Evolutionary conservation across 495 filamentous ascomycete species (phyloP).

Genomic region (Lasiosphaeria hispida): DNA sequence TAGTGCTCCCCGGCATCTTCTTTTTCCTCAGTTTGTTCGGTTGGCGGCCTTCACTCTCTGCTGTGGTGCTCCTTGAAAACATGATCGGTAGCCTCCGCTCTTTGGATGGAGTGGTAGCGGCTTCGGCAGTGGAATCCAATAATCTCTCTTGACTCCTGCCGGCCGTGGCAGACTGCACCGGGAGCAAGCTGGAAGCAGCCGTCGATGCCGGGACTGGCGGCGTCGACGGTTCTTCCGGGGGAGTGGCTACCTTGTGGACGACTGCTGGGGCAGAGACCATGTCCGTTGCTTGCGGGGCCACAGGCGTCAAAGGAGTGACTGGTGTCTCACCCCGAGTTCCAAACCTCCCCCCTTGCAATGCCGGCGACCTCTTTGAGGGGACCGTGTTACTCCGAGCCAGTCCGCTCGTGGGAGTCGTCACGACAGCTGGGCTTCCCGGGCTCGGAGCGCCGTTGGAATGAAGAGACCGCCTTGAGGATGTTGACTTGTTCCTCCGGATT

Average conservation of each 20-base stretch:
- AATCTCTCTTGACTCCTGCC: conserved; percentile 52
- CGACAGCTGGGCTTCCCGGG: conserved; percentile 65
- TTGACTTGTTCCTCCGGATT: conserved; percentile 80
- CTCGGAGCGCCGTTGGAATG: conserved; percentile 67
- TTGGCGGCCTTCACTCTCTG: conserved; percentile 61
- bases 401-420: conserved; percentile 53
- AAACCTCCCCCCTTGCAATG: conserved; percentile 53
- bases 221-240: conserved; percentile 16
- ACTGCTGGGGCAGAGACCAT: conserved; percentile 23
- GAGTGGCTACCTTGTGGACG: conserved; percentile 28
- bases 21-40: conserved; percentile 88
- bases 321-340: conserved; percentile 34
- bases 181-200: conserved; percentile 13
- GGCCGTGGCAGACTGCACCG: conserved; percentile 19
- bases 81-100: conserved; percentile 67
- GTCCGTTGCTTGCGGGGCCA: conserved; percentile 17
- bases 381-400: conserved; percentile 91
- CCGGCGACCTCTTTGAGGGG: conserved; percentile 88
- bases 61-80: conserved; percentile 65
- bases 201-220: conserved; percentile 12
- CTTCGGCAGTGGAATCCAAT: conserved; percentile 38
- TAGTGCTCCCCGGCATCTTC: conserved; percentile 66
- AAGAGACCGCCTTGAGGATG: conserved; percentile 64
- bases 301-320: conserved; percentile 32
- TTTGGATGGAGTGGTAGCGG: conserved; percentile 59